Conservation (phyloP, 1,284 basidiomycete species). For the Trametes hirsuta region DNA sequence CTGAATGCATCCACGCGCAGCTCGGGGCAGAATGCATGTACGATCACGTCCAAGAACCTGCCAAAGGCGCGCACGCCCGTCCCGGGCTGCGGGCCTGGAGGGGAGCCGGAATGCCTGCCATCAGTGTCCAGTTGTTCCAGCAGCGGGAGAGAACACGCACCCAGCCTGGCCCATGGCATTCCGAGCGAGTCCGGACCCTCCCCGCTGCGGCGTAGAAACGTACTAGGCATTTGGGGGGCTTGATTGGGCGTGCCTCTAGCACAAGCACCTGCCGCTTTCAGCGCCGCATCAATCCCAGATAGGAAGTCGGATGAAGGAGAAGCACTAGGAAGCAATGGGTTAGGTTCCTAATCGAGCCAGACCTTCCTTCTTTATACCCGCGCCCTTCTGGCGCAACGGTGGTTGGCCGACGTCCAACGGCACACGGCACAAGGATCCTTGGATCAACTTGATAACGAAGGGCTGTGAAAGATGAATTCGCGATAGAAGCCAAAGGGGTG, state of each 20-base stretch:
- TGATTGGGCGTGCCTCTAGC: neutral
- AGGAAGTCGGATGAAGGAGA: constrained; percentile 13
- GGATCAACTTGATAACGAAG: constrained; percentile 22
- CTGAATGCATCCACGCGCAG: constrained; percentile 5
- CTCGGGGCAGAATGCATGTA: neutral
- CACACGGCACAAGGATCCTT: neutral
- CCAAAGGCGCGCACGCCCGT: neutral
- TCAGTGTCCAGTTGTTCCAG: constrained; percentile 14
- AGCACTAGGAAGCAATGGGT: neutral
- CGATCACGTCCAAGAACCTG: neutral
- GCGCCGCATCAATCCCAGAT: constrained; percentile 2
- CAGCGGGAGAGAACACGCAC: neutral
- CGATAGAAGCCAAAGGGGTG: constrained; percentile 12
- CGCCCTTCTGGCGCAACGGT: neutral
- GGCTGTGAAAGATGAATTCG: constrained; percentile 6
- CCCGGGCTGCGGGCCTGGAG: constrained; percentile 9
- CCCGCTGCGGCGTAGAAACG: neutral
- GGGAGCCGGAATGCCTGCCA: neutral
- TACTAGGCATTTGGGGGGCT: neutral
- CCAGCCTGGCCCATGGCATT: neutral
- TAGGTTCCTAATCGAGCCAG: constrained; percentile 12
- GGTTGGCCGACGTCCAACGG: neutral
- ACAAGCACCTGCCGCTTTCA: neutral
- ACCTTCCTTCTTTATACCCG: neutral
- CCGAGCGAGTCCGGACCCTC: neutral